Percentiles rank a stretch among this genome's conserved stretches.
Conservation (phyloP, 2,329 filamentous ascomycete genomes). For the Cytospora schulzeri region DNA sequence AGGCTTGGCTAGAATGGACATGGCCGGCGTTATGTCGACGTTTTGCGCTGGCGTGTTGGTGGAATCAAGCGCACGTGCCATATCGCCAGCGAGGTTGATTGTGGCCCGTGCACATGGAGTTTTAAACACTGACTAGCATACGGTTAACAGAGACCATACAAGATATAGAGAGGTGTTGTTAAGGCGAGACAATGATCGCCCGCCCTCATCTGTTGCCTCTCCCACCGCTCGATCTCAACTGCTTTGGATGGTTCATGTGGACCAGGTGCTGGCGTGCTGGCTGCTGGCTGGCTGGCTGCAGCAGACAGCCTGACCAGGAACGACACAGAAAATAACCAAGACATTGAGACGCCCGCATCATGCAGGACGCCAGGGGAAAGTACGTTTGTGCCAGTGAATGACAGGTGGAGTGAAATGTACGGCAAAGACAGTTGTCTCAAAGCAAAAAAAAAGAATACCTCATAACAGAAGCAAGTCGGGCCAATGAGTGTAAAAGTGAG, state of each 20-base stretch:
- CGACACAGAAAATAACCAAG: constrained; percentile 5
- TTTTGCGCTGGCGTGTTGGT: not conserved
- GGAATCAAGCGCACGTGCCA: not conserved
- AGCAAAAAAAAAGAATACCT: not conserved
- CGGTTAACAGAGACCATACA: not conserved
- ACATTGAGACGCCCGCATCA: constrained; percentile 20
- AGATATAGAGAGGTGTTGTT: not conserved
- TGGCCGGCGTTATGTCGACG: not conserved
- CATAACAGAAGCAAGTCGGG: not conserved
- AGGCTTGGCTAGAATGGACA: not conserved
- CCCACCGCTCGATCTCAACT: not conserved
- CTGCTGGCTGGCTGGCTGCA: not conserved
- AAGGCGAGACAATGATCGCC: not conserved
- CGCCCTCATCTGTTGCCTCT: not conserved
- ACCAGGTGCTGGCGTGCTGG: constrained; percentile 1
- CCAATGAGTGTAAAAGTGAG: not conserved
- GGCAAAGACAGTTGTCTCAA: not conserved
- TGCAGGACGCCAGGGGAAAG: constrained; percentile 20
- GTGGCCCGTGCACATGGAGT: not conserved
- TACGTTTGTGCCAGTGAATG: not conserved
- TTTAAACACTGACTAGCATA: no score
- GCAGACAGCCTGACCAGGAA: not conserved
- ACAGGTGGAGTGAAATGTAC: not conserved
- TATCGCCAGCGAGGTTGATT: not conserved
- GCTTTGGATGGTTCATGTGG: not conserved